A percentile compares a stretch with the other conserved stretches of the same genome.
phyloP scores from a whole-genome alignment of 306 rosid species.

The Ziziphus jujuba region DNA sequence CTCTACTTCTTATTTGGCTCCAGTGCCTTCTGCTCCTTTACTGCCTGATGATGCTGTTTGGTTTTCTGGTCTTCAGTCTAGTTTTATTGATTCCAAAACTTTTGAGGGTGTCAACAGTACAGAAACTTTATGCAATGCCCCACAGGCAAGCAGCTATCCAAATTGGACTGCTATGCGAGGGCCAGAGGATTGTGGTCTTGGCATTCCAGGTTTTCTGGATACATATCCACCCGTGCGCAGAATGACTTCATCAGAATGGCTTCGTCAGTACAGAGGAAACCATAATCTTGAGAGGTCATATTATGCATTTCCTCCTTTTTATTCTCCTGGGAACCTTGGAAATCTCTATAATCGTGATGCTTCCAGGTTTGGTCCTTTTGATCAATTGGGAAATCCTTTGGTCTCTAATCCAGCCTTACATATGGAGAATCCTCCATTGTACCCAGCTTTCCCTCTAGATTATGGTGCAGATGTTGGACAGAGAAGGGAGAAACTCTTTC shows the following conservation, averaged over 20 bases:
- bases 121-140: conserved; percentile 24
- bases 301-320: conserved; percentile 40
- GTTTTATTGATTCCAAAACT: conserved; percentile 27
- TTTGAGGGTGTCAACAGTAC: conserved; percentile 16
- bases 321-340: conserved; percentile 41
- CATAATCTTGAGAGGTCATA: conserved; percentile 37
- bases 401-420: conserved; percentile 41
- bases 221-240: conserved; percentile 50
- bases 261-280: conserved; percentile 77
- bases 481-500: conserved; percentile 36
- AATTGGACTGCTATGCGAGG: conserved; percentile 52
- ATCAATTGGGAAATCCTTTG: conserved; percentile 43
- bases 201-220: conserved; percentile 35
- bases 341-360: conserved; percentile 34
- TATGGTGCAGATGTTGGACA: conserved; percentile 43
- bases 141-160: conserved; percentile 36
- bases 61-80: conserved; percentile 45
- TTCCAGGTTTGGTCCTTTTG: conserved; percentile 45
- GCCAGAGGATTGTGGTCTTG: conserved; percentile 43
- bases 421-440: conserved; percentile 48
- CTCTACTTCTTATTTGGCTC: conserved; percentile 56
- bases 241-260: conserved; percentile 97
- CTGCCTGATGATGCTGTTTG: conserved; percentile 72
- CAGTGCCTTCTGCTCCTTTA: conserved; percentile 91
- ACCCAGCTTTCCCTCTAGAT: conserved; percentile 45